Base-by-base conservation (phyloP, 495 filamentous ascomycete species). In the Haplographium delicatum region DNA sequence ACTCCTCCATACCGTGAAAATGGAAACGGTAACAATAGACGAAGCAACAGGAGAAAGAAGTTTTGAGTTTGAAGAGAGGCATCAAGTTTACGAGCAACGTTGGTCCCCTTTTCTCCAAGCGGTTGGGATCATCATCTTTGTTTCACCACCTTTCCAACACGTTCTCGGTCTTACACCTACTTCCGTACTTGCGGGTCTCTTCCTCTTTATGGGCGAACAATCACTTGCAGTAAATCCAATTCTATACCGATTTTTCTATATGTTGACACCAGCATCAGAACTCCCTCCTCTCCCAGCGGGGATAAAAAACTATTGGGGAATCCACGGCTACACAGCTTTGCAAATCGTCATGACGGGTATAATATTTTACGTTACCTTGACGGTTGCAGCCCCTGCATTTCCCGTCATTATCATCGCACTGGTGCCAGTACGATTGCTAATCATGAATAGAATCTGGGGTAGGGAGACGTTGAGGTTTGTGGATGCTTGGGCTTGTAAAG, bases 121-220 rank as follows among this genome's bases (percentile, higher is more conserved):
- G 5, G 72, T 65, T 2, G 75, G 79, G 2, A 85, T 86, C 13
- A 59, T 85, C 2, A 53, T 69, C 24, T 86, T 86, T 60, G 55
- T 83, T 51, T 77, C 73, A 55, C 83, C 84, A 7, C 83, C 83
- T 7, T 73, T 86, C 34, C 84, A 85, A 76, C 78, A 78, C 51
- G 76, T 86, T 4, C 70, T 86, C 13, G 83, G 83, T 1, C 67
- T 86, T 49, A 85, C 83, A 0, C 83, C 81, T 0, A 86, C 81
- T 1, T 82, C 78, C 31, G 83, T 86, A 5, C 68, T 86, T 1
- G 83, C 82, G 0, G 83, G 82, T 1, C 64, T 86, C 10, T 86
- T 86, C 60, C 65, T 88, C 44, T 87, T 85, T 63, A 86, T 86
- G 83, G 83, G 82, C 8, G 81, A 86, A 54, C 84, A 88, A 54